Conservation (phyloP, 2,329 filamentous ascomycete genomes). For the Xylaria sp. region DNA sequence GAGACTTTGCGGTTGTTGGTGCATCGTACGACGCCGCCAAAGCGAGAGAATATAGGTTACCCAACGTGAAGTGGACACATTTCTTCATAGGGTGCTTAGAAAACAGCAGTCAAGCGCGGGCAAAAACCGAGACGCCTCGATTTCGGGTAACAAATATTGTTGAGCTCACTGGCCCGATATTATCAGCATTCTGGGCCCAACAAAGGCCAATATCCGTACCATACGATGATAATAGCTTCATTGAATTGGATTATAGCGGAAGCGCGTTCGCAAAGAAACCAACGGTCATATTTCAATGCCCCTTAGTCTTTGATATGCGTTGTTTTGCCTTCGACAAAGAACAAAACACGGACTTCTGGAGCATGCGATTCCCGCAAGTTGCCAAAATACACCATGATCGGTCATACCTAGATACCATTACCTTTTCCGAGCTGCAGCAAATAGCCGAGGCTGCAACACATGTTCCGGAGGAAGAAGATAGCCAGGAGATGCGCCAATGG, state of each 20-base stretch:
- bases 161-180: slow-evolving; percentile 63
- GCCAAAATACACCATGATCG: slow-evolving; percentile 83
- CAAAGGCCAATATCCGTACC: slow-evolving; percentile 58
- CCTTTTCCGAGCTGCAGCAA: slow-evolving; percentile 75
- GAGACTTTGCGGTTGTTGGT: slow-evolving; percentile 84
- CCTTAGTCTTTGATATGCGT: slow-evolving; percentile 81
- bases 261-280: slow-evolving; percentile 59
- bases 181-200: slow-evolving; percentile 62
- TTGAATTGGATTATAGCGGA: slow-evolving; percentile 58
- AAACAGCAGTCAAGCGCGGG: slow-evolving; percentile 71
- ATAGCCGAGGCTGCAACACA: slow-evolving; percentile 69
- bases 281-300: slow-evolving; percentile 71
- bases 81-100: slow-evolving; percentile 82
- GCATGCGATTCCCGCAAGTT: slow-evolving; percentile 79
- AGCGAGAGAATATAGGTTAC: slow-evolving; percentile 65
- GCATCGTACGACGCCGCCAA: slow-evolving; percentile 75
- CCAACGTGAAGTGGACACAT: slow-evolving; percentile 76
- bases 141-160: slow-evolving; percentile 76
- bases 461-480: slow-evolving; percentile 62
- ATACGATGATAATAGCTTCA: slow-evolving; percentile 52
- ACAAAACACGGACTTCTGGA: slow-evolving; percentile 75
- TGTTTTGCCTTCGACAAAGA: slow-evolving; percentile 83
- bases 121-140: slow-evolving; percentile 62
- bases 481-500: slow-evolving; percentile 71
- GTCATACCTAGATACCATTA: slow-evolving; percentile 73